A percentile compares a stretch with the other conserved stretches of the same genome.
These are phyloP conservation scores for Colletotrichum destructivum DNA, from an alignment of 2,329 filamentous ascomycete genomes.

Conservation along the genomic window DNA sequence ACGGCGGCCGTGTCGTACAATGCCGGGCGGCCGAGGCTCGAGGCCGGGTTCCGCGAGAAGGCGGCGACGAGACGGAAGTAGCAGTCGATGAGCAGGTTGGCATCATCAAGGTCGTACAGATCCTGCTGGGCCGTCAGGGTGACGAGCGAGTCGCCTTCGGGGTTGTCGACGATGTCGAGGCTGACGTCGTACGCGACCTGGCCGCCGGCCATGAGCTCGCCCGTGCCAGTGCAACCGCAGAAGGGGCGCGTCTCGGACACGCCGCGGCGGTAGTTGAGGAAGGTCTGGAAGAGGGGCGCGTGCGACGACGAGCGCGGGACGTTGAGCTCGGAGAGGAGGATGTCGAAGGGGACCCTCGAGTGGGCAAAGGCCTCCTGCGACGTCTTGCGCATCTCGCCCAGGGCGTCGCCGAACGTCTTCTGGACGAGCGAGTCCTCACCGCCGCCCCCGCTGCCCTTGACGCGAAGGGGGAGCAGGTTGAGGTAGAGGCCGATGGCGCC, in stretches of 20 bases:
- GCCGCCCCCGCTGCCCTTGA: slow-evolving; percentile 45
- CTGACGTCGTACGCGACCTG: slow-evolving; percentile 14
- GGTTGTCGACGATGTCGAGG: slow-evolving; percentile 11
- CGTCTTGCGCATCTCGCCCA: background rate
- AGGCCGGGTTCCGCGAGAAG: slow-evolving; percentile 5
- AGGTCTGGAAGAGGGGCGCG: slow-evolving; percentile 65
- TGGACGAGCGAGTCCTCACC: background rate
- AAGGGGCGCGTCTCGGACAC: slow-evolving; percentile 17
- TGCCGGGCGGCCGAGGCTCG: background rate
- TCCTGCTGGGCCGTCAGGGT: background rate
- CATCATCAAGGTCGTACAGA: too few species aligned
- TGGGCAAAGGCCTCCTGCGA: slow-evolving; percentile 56
- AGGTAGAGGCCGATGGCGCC: slow-evolving; percentile 61
- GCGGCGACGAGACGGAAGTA: background rate
- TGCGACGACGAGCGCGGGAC: slow-evolving; percentile 55
- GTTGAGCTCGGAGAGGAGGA: slow-evolving; percentile 60
- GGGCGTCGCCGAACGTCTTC: background rate
- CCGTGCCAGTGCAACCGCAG: background rate
- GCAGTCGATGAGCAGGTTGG: background rate
- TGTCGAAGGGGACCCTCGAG: slow-evolving; percentile 64
- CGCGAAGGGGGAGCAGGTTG: slow-evolving; percentile 64
- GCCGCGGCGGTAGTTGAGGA: slow-evolving; percentile 52
- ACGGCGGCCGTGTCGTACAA: background rate
- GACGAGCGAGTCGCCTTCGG: background rate
- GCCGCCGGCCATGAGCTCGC: background rate